Evolutionary conservation across 2,329 filamentous ascomycete species (phyloP), one percentile per base, ranked within the genome.

Genomic region (Arachnomyces sp.): DNA sequence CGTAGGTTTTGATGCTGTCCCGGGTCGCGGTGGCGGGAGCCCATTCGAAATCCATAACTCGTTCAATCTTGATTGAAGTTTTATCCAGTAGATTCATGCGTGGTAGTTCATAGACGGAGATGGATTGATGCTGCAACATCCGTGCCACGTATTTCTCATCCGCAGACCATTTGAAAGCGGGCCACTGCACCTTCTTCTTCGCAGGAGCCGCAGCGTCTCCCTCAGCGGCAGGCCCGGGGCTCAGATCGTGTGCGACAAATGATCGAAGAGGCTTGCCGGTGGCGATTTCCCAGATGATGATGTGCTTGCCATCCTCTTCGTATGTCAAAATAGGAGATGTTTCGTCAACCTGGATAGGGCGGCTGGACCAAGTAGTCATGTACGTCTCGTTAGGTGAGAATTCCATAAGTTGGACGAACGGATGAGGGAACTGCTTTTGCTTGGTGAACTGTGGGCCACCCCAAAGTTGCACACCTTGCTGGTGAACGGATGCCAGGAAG

Each of bases 281-380:
- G 38, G 86, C 84, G 47, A 96, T 82, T 58, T 96, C 90, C 92
- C 92, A 98, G 58, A 98, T 89, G 58, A 98, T 84, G 66, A 96
- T 96, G 75, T 96, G 95, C 75, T 96, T 96, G 65, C 92, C 92
- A 55, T 98, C 90, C 58, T 98, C 92, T 57, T 96, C 92, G 45
- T 88, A 73, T 3, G 86, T 82, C 37, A 95, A 74, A n/a, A 84
- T 72, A 2, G 85, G 83, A 49, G 85, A 84, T 50, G 82, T 81
- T 53, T 96, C 92, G 44, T 92, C 86, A 42, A 98, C 87, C 45
- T 84, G 80, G 57, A 98, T 94, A 16, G 92, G 88, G 37, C 87
- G 79, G 67, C 90, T 87, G 38, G 92, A 96, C 92, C 92, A 98
- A 41, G 92, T 96, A 42, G 90, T 89, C 41, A 98, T 65, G 67